These are phyloP conservation scores for Cochlearia excelsa DNA, from an alignment of 345 rosid genomes.

Conservation along the genomic window DNA sequence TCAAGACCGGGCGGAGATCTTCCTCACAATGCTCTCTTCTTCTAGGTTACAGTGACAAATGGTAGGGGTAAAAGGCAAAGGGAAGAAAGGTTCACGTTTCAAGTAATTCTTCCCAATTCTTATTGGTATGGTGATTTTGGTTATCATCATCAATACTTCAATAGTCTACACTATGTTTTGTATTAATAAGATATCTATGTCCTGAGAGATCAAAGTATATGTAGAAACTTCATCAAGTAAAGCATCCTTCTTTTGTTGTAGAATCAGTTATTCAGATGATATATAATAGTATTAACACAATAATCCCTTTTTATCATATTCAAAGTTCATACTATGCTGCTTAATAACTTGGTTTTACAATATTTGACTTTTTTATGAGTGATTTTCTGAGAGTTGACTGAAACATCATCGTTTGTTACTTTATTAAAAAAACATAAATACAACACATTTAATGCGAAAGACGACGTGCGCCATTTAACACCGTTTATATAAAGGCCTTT, in stretches of 20 bases:
- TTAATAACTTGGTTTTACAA: no score
- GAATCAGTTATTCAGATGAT: slow-evolving; percentile 21
- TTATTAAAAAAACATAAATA: not conserved
- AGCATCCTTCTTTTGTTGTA: slow-evolving; percentile 29
- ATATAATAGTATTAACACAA: no score
- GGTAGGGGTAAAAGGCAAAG: slow-evolving; percentile 42
- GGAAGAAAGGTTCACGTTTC: slow-evolving; percentile 34
- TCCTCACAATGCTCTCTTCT: slow-evolving; percentile 82
- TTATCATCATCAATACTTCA: no score
- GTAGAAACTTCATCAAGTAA: slow-evolving; percentile 23
- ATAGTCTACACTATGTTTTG: slow-evolving; percentile 12
- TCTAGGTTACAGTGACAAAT: slow-evolving; percentile 83
- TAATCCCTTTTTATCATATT: slow-evolving; percentile 3
- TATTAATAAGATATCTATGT: not conserved
- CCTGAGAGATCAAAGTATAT: slow-evolving; percentile 13
- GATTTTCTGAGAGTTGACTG: not conserved
- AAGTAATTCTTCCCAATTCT: slow-evolving; percentile 12
- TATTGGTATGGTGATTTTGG: not conserved
- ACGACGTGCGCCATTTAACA: slow-evolving; percentile 23
- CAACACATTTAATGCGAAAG: slow-evolving; percentile 16
- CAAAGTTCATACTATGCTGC: no score
- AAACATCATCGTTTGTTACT: no score
- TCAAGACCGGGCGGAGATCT: slow-evolving; percentile 62
- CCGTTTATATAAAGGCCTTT: slow-evolving; percentile 8
- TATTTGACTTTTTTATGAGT: no score